Conservation (phyloP, 2,329 filamentous ascomycete species). For the Aureobasidium musti region DNA sequence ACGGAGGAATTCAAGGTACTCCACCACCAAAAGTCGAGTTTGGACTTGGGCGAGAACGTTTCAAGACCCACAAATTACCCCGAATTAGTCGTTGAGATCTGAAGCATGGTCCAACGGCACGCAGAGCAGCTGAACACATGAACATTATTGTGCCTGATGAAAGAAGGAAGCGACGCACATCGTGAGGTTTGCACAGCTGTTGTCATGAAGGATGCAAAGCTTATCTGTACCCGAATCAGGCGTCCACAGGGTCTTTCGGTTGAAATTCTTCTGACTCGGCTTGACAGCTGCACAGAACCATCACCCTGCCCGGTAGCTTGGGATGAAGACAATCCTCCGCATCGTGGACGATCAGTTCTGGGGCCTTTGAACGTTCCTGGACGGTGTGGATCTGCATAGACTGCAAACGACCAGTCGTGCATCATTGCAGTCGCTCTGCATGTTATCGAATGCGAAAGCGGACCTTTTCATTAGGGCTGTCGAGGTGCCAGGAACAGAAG, state of each 20-base stretch:
- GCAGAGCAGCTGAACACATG: constrained; percentile 15
- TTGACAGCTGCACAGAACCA: constrained; percentile 22
- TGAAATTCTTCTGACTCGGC: neutral
- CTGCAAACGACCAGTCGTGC: neutral
- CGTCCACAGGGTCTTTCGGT: neutral
- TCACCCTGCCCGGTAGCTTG: neutral
- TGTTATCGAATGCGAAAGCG: neutral
- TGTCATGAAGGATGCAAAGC: neutral
- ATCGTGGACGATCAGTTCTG: neutral
- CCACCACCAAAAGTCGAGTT: neutral
- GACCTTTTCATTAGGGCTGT: neutral
- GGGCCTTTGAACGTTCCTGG: neutral
- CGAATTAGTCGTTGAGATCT: constrained; percentile 13
- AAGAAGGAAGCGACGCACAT: neutral
- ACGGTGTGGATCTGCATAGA: neutral
- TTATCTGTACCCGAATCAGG: neutral
- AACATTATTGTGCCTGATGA: neutral
- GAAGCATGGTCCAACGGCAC: constrained; percentile 8
- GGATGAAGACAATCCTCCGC: constrained; percentile 10
- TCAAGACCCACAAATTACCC: constrained; percentile 12
- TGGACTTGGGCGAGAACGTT: constrained; percentile 9
- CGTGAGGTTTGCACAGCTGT: neutral
- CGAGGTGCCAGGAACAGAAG: neutral
- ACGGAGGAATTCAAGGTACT: neutral
- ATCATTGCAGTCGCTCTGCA: neutral